Base-by-base conservation (phyloP, 208 protist genomes). In the Crithidia bombi region DNA sequence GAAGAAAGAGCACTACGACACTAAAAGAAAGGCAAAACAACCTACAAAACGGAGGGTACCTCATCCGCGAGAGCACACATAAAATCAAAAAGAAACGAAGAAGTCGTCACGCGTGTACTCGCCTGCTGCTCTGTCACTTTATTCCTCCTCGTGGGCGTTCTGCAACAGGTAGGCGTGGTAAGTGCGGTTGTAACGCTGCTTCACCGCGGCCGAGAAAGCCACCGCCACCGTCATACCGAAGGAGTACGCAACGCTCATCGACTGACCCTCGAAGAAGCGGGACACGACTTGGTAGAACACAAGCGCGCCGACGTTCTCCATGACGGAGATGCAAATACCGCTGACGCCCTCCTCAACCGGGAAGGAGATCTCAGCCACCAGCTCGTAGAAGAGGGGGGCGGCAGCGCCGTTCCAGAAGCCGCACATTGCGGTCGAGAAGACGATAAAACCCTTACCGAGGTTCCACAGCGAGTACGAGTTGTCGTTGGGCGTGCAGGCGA, bases 401-500 rank as follows among this genome's bases (percentile, higher is more conserved):
- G 90, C 90, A 15, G 90, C 86, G 36, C 90, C 90, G 76, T 93
- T 95, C 82, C 85, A 93, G 72, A 93, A 93, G 44, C 90, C 90
- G 69, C 87, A 95, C 49, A 92, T 35, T 5, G 79, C 87, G 4
- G 87, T 92, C 11, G 82, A 83, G 41, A 89, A 79, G 26, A 90
- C 76, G 65, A 95, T 90, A 59, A 90, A 95, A 6, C 52, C 51
- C 54, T 83, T 69, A 14, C 87, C 90, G 5, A 89, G 56, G 62
- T 88, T 69, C 80, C 83, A 91, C 50, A 95, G 73, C 25, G 73
- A 84, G 78, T 87, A 87, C 7, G 85, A 85, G 49, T 86, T 82
- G 69, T 93, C 83, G 58, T 93, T 91, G 12, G 87, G 87, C 15
- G 86, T 92, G 57, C 74, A 89, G 35, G 87, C 81, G 43, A 95